Evolutionary conservation across 225 moss, liverwort and hornwort genomes (phyloP).

Genomic region (Marchantia paleacea): DNA sequence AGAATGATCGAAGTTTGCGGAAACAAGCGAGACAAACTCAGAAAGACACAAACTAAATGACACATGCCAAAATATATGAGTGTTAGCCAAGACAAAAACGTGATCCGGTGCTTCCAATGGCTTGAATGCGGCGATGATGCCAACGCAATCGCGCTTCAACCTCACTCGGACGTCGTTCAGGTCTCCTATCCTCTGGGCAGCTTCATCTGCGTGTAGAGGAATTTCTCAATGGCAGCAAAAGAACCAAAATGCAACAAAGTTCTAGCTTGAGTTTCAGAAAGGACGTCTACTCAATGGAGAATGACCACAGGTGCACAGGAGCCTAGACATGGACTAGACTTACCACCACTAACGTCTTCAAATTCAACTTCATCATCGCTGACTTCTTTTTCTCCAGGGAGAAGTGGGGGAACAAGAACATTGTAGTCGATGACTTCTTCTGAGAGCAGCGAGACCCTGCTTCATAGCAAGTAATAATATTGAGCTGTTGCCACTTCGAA

Average conservation of each 20-base stretch:
- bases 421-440: slow-evolving; percentile 78
- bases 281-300: background rate
- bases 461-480: background rate
- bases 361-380: background rate
- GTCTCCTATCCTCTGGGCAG: slow-evolving; percentile 59
- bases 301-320: background rate
- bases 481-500: background rate
- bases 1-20: too few relatives aligned
- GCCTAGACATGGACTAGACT: background rate
- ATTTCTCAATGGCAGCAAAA: background rate
- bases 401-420: slow-evolving; percentile 56
- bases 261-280: background rate
- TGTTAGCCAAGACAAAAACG: slow-evolving; percentile 62
- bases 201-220: slow-evolving; percentile 20
- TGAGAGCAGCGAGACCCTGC: slow-evolving; percentile 61
- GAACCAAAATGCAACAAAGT: background rate
- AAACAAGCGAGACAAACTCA: too few relatives aligned
- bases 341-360: slow-evolving; percentile 9
- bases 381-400: slow-evolving; percentile 6
- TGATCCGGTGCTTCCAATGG: slow-evolving; percentile 52
- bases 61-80: slow-evolving; percentile 79
- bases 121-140: slow-evolving; percentile 72
- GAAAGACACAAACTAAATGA: too few relatives aligned
- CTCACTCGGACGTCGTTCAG: slow-evolving; percentile 65
- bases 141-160: slow-evolving; percentile 86